Base-by-base conservation (phyloP, 805 yeast species). In the Saturnispora besseyi region DNA sequence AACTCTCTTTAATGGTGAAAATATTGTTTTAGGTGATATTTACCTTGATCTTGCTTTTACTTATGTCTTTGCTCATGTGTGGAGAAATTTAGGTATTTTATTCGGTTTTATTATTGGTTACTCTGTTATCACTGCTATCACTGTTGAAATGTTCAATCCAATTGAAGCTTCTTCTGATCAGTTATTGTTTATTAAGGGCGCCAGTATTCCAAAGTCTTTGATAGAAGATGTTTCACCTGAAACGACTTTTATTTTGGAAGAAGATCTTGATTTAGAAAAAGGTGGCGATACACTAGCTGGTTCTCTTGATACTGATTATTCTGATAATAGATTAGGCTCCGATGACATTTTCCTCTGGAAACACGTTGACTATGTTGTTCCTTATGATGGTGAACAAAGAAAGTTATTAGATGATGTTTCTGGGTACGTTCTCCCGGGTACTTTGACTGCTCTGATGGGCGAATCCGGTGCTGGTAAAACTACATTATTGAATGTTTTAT, bases 51-150 rank as follows among this genome's bases (percentile, higher is more conserved):
- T 58, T 7, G 62, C 79, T 10, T 87, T 64, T 65, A 62, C 65
- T 41, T 87, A 81, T 68, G 63, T 59, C 26, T 78, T 74, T 59
- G 56, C 65, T 22, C 86, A 87, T 63, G 74, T 77, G 46, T 87
- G 96, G 96, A 79, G 95, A 69, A 84, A 87, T 62, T 74, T 82
- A 52, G 96, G 81, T 54, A 72, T 77, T 50, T 49, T 70, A 44
- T 45, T 74, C 56, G 76, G 65, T 9, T 75, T 69, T 57, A 60
- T 69, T 41, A 40, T 72, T 11, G 71, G 74, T 54, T 72, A 72
- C 61, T 57, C 73, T 43, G 44, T 48, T 5, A 53, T 64, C 26
- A 58, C 63, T 40, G 53, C 59, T 10, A 4, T 66, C 13, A 56
- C 63, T 11, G 63, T 62, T 31, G 73, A 70, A 51, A 29, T 40